Conservation (phyloP, 129 eudicot genomes). For the Chrysanthemum makinoi region DNA sequence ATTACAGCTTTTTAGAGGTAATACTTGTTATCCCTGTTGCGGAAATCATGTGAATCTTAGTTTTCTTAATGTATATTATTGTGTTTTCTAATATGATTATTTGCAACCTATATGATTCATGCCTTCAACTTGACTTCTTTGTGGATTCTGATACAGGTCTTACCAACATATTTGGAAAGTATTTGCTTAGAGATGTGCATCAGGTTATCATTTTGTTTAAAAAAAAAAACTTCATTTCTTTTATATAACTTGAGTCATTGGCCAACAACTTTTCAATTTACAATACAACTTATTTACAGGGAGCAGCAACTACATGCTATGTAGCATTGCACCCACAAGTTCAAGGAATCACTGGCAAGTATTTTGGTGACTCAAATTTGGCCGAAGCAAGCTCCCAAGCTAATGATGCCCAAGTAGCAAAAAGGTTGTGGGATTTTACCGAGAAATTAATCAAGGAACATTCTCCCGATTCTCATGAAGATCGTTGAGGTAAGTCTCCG, state of each 20-base stretch:
- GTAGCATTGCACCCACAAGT: slow-evolving; percentile 78
- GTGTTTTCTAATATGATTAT: not conserved
- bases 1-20: slow-evolving; percentile 46
- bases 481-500: slow-evolving; percentile 1
- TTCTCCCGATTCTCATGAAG: slow-evolving; percentile 4
- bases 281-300: slow-evolving; percentile 34
- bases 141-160: slow-evolving; percentile 43
- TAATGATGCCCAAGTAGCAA: slow-evolving; percentile 46
- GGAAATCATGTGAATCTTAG: not conserved
- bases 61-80: not conserved
- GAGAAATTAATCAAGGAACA: slow-evolving; percentile 29
- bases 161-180: slow-evolving; percentile 41
- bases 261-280: not conserved
- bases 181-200: slow-evolving; percentile 50
- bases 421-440: slow-evolving; percentile 61
- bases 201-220: slow-evolving; percentile 41
- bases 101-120: no score
- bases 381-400: slow-evolving; percentile 46
- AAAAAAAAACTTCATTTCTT: not conserved
- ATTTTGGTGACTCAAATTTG: slow-evolving; percentile 48
- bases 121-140: not conserved
- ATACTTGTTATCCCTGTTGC: not conserved
- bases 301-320: slow-evolving; percentile 82
- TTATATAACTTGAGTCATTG: not conserved
- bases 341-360: slow-evolving; percentile 51